Percentiles rank a stretch among this genome's conserved stretches.
These are phyloP conservation scores for Starmerella floris DNA, from an alignment of 805 yeast genomes.

Conservation along the genomic window DNA sequence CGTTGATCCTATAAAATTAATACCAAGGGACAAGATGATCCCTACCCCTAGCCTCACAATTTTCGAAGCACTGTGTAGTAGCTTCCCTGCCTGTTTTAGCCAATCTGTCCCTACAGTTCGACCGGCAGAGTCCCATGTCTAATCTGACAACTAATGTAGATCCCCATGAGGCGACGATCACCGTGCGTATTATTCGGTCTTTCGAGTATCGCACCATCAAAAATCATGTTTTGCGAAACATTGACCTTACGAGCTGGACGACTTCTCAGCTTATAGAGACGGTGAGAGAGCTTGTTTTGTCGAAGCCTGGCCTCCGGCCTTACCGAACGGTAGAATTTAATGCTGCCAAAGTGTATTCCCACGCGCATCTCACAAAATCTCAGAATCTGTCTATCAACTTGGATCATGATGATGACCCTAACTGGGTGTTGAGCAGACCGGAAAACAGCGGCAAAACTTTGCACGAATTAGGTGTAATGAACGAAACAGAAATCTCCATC, in stretches of 20 bases:
- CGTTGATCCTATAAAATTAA: too few species aligned
- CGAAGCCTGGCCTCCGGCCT: constrained; percentile 64
- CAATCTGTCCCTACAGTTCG: too few species aligned
- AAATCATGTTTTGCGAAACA: constrained; percentile 52
- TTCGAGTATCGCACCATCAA: constrained; percentile 83
- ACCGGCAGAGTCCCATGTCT: neutral
- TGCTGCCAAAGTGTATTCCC: constrained; percentile 73
- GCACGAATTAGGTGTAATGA: constrained; percentile 40
- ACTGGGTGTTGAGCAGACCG: constrained; percentile 42
- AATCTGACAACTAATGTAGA: constrained; percentile 8
- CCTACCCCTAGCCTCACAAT: too few species aligned
- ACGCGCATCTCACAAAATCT: constrained; percentile 90
- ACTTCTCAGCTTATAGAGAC: constrained; percentile 48
- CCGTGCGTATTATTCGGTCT: constrained; percentile 78
- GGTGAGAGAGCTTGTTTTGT: constrained; percentile 35
- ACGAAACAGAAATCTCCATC: constrained; percentile 86
- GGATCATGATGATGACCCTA: constrained; percentile 69
- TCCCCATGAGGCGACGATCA: constrained; percentile 44
- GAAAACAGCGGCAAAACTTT: constrained; percentile 32
- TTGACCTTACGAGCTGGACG: constrained; percentile 58
- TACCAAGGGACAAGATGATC: too few species aligned
- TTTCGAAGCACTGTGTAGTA: too few species aligned
- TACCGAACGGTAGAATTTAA: constrained; percentile 57
- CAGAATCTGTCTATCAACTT: constrained; percentile 83
- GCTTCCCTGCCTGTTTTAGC: too few species aligned